Evolutionary conservation across 768 basidiomycete genomes (phyloP).

Genomic region (Amanita molliuscula): DNA sequence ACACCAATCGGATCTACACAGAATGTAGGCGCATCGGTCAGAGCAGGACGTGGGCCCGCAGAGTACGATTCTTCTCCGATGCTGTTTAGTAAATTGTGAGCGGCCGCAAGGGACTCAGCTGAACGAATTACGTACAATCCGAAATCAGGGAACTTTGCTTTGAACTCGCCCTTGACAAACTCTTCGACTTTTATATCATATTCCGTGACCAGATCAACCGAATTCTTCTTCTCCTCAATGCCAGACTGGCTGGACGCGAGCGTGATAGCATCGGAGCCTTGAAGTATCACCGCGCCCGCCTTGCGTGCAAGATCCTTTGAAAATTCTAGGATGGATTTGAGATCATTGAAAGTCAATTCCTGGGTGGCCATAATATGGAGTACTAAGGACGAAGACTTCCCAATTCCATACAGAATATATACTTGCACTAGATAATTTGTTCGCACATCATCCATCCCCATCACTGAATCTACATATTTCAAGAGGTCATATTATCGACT

Average conservation of each 20-base stretch:
- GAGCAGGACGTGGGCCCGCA: slow-evolving; percentile 50
- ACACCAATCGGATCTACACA: slow-evolving; percentile 92
- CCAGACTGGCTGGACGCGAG: slow-evolving; percentile 32
- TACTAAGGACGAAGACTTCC: no score
- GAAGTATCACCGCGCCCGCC: slow-evolving; percentile 68
- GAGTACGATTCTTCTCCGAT: slow-evolving; percentile 94
- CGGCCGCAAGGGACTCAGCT: neutral
- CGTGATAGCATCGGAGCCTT: slow-evolving; percentile 70
- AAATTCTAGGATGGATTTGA: slow-evolving; percentile 58
- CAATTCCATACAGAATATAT: neutral
- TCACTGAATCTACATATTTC: neutral
- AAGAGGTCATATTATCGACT: no score
- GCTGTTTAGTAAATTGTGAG: slow-evolving; percentile 25
- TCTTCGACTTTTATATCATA: slow-evolving; percentile 90
- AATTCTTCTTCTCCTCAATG: slow-evolving; percentile 83
- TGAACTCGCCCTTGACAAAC: slow-evolving; percentile 63
- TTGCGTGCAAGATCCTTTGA: slow-evolving; percentile 59
- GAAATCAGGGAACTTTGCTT: slow-evolving; percentile 58
- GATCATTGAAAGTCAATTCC: slow-evolving; percentile 34
- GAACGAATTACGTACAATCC: slow-evolving; percentile 54
- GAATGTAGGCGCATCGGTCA: slow-evolving; percentile 88
- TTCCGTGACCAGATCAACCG: slow-evolving; percentile 91
- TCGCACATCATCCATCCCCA: no score
- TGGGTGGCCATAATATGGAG: slow-evolving; percentile 22
- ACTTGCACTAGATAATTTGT: no score